A percentile compares a stretch with the other conserved stretches of the same genome.
phyloP scores from a whole-genome alignment of 257 asterid genomes.

The Solanum chilense region DNA sequence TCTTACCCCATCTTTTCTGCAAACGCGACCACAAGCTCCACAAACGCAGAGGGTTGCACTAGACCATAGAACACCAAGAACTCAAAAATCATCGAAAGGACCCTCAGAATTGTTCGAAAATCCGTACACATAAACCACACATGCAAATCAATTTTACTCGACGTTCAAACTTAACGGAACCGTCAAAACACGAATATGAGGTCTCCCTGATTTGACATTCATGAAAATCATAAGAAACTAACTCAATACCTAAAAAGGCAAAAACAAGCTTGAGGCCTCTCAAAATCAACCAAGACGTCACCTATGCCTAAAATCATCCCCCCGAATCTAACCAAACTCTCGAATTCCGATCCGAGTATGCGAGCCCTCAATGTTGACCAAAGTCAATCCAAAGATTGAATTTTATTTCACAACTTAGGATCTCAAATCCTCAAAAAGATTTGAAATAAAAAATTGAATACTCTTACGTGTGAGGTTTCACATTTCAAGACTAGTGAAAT shows the following conservation, averaged over 20 bases:
- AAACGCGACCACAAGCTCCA: background rate
- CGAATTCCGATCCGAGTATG: too few species aligned
- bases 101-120: background rate
- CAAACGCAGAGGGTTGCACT: background rate
- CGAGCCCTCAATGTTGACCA: background rate
- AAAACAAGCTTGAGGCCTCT: background rate
- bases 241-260: background rate
- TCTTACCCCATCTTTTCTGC: background rate
- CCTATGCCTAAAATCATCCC: background rate
- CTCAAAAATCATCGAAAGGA: background rate
- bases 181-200: background rate
- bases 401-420: background rate
- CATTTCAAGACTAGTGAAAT: background rate
- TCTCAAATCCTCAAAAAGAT: background rate
- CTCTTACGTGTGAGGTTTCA: rapidly evolving
- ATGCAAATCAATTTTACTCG: background rate
- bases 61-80: background rate
- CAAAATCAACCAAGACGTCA: background rate
- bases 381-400: background rate
- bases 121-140: background rate
- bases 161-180: background rate
- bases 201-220: background rate
- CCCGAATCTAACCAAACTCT: background rate
- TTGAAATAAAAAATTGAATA: too few species aligned
- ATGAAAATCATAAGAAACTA: background rate